phyloP scores from a whole-genome alignment of 2,329 filamentous ascomycete genomes.

The Nemania bipapillata region DNA sequence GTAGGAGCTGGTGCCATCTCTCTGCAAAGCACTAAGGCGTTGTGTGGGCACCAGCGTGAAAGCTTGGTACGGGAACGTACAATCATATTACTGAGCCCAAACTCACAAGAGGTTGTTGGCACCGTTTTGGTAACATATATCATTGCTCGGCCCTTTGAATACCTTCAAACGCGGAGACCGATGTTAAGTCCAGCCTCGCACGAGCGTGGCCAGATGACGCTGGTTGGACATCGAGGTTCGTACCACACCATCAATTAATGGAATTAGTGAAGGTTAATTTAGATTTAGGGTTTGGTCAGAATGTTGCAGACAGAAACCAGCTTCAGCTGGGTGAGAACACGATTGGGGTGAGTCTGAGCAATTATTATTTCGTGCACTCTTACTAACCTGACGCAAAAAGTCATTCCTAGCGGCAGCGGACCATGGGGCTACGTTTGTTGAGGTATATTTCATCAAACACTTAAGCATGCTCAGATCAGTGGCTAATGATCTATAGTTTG shows the following conservation, averaged over 20 bases:
- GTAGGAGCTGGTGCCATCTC: constrained; percentile 7
- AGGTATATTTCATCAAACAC: constrained; percentile 3
- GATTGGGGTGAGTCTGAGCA: constrained; percentile 6
- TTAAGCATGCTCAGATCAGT: background rate
- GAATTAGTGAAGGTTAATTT: background rate
- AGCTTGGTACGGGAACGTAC: constrained; percentile 14
- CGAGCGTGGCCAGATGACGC: background rate
- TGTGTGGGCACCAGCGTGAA: constrained; percentile 7
- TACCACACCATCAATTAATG: background rate
- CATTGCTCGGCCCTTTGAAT: constrained; percentile 12
- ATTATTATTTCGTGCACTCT: background rate
- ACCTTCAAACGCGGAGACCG: constrained; percentile 9
- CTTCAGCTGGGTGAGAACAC: constrained; percentile 19
- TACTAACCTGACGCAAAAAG: constrained; percentile 1
- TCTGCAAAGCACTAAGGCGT: background rate
- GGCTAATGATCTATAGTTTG: constrained; percentile 11
- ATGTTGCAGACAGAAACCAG: constrained; percentile 2
- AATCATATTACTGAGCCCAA: constrained; percentile 12
- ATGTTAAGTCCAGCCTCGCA: background rate
- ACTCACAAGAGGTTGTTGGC: constrained; percentile 17
- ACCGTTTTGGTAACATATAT: constrained; percentile 8
- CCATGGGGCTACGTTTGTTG: constrained; percentile 16
- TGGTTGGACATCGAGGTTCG: constrained; percentile 20
- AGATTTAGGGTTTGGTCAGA: constrained; percentile 8
- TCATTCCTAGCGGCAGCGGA: constrained; percentile 14